Evolutionary conservation across 164 flowering plant genomes (phyloP), one percentile per base, ranked within the genome.

Genomic region (Pachysandra terminalis): DNA sequence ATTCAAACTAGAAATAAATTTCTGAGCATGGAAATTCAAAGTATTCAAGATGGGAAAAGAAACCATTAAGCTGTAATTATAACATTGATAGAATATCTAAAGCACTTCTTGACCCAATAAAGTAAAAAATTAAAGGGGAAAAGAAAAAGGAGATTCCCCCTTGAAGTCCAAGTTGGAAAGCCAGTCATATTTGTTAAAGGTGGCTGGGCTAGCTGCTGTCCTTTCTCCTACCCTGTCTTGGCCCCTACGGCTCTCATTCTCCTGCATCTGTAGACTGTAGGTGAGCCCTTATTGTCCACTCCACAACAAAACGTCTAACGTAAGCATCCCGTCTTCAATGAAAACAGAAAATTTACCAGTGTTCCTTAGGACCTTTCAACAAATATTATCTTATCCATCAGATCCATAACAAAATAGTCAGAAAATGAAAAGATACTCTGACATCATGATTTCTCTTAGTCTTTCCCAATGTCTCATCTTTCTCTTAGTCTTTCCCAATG

Each of bases 221-320:
- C 35, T 51, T 70, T 64, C 68, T 72, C 73, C 73, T 70, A 67
- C 72, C 37, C 37, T 63, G 72, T 72, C 77, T 80, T 77, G 69
- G 24, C 41, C 61, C 61, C 68, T 52, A 80, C 75, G 83, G 62
- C 74, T 72, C 35, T 66, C 66, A 35, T 45, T 13, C 68, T 15
- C 10, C 27, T 72, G 22, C 62, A 51, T 32, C 15, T 57, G 67
- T 73, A 70, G 81, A 71, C n/a, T 32, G 3, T 32, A 32, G 37
- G 37, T 76, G 64, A 76, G 63, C 64, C 59, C 71, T 78, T 75
- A 52, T 59, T 66, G 70, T 76, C 76, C 75, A 76, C 78, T 74
- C 75, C 77, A 56, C 53, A 65, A 66, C 45, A 71, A 68, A 68
- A 65, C 82, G 77, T 83, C 60, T 56, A 64, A 23, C 24, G 71